A percentile compares a stretch with the other conserved stretches of the same genome.
These are phyloP conservation scores for Cryptosporidium viatorum DNA, from an alignment of 169 alveolate genomes.

Conservation along the genomic window DNA sequence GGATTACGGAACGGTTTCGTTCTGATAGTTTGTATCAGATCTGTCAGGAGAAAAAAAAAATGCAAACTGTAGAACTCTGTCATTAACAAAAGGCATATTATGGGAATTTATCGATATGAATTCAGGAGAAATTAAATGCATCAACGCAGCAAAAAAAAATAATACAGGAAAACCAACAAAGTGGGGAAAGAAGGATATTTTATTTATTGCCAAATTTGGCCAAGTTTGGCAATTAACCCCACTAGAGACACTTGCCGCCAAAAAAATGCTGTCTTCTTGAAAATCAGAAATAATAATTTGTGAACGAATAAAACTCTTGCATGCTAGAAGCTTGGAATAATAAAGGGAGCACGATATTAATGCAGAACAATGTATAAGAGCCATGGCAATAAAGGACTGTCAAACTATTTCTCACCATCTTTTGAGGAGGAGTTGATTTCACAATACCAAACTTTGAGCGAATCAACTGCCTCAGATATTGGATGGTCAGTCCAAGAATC, in stretches of 20 bases:
- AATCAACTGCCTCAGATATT: constrained; percentile 72
- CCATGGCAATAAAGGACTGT: constrained; percentile 64
- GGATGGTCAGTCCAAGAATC: constrained; percentile 74
- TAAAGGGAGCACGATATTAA: constrained; percentile 15
- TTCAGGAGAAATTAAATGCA: background rate
- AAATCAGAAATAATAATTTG: constrained; percentile 40
- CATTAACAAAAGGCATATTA: background rate
- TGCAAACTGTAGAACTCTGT: background rate
- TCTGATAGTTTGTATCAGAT: background rate
- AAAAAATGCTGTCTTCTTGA: constrained; percentile 62
- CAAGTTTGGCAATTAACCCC: constrained; percentile 55
- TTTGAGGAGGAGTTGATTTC: constrained; percentile 55
- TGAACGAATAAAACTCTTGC: constrained; percentile 27
- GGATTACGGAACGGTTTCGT: background rate
- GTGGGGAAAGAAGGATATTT: constrained; percentile 12
- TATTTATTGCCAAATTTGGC: constrained; percentile 13
- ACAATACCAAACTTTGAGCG: constrained; percentile 38
- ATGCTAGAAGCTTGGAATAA: constrained; percentile 52
- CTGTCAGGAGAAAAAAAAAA: background rate
- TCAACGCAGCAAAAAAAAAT: background rate
- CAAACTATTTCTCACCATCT: constrained; percentile 65
- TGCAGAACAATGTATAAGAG: constrained; percentile 74
- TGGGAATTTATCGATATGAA: background rate
- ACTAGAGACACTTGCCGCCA: constrained; percentile 77
- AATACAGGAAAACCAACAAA: background rate